These are phyloP conservation scores for Cutaneotrichosporon spelunceum DNA, from an alignment of 1,284 basidiomycete species.

Conservation along the genomic window DNA sequence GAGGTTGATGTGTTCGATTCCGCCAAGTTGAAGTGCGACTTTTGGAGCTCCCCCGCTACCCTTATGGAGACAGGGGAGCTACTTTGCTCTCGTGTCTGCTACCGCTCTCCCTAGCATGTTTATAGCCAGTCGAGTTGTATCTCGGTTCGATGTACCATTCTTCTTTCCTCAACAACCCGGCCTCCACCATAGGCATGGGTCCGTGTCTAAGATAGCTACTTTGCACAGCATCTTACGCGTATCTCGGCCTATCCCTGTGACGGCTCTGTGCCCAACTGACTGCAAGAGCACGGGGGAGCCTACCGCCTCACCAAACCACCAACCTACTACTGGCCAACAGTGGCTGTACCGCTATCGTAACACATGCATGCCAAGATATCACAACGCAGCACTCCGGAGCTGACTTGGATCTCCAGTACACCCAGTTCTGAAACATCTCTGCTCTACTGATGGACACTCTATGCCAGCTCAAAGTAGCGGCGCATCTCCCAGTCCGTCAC, in stretches of 20 bases:
- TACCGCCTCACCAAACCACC: too few relatives aligned
- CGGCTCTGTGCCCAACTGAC: neutral
- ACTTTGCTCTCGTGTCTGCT: too few relatives aligned
- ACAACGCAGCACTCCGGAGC: neutral
- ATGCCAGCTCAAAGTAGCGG: conserved; percentile 77
- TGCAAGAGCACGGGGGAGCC: too few relatives aligned
- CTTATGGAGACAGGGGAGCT: too few relatives aligned
- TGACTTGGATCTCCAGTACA: neutral
- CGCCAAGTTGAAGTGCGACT: neutral
- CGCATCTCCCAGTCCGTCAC: conserved; percentile 94
- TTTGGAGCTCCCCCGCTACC: neutral
- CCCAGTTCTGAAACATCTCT: neutral
- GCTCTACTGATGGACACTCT: conserved; percentile 14
- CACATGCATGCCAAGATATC: neutral
- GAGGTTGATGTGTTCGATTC: neutral
- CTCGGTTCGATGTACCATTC: too few relatives aligned
- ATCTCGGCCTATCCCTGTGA: neutral
- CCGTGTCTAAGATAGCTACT: neutral
- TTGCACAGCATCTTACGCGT: neutral
- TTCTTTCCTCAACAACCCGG: too few relatives aligned
- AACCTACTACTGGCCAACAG: too few relatives aligned
- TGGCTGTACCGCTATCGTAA: too few relatives aligned
- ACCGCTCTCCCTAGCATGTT: too few relatives aligned
- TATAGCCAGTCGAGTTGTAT: too few relatives aligned
- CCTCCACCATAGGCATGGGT: too few relatives aligned